Evolutionary conservation across 2,329 filamentous ascomycete species (phyloP), one percentile per base, ranked within the genome.

Genomic region (Penicillium brevicompactum): DNA sequence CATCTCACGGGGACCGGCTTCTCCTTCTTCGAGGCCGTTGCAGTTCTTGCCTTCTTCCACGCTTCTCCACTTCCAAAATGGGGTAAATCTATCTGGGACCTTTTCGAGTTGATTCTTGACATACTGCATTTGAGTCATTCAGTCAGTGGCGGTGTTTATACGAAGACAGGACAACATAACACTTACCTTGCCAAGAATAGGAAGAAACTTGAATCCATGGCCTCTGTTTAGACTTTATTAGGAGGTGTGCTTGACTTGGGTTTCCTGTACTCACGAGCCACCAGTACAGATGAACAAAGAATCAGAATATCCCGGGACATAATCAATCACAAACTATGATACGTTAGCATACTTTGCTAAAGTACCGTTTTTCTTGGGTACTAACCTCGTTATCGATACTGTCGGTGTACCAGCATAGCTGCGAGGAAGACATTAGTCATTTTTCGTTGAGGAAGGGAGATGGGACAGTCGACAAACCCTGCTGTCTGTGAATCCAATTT

Each of bases 1-100:
- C 64, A 70, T 61, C 21, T 64, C 66, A 18, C 67, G 54, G n/a
- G 65, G 60, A 4, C 67, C 67, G 14, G 38, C n/a, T 44, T 68
- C 67, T 48, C 67, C 67, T 55, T 69, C 60, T 43, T 64, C 61
- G 18, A 67, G 46, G 14, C 67, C 66, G 37, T 69, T 69, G 57
- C 62, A 60, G 4, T 32, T 10, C 43, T 67, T 58, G n/a, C 31
- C 31, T 34, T 11, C 5, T 13, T 34, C 10, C 3, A 34, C 31
- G 4, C 8, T 34, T 34, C 31, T 34, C 31, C 31, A 34, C 11
- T 34, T 34, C 31, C 31, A 34, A 34, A 34, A 14, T 4, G 31
- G 13, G 4, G 31, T 34, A 10, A 34, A 34, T 14, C 13, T 11
- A 34, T 34, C 31, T 3, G 31, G 31, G 11, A 14, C 13, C 13